Evolutionary conservation across 2,329 filamentous ascomycete species (phyloP).

Genomic region (Fusarium sp.): DNA sequence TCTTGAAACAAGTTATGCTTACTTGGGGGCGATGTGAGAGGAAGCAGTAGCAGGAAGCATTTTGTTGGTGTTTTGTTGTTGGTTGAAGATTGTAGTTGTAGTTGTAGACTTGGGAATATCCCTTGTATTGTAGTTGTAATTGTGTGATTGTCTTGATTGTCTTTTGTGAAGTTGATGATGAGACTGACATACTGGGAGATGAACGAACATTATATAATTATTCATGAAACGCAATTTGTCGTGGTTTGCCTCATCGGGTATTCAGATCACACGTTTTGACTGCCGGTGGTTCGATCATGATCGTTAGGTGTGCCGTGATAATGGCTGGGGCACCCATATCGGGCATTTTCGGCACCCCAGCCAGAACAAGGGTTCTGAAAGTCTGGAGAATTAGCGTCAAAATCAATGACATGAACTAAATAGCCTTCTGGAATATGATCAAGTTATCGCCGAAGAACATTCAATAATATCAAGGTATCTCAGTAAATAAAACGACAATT

Average conservation of each 20-base stretch:
- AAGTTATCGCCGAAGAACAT: too few species aligned
- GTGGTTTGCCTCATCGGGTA: conserved; percentile 5
- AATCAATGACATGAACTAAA: neutral
- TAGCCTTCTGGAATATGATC: neutral
- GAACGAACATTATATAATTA: conserved; percentile 30
- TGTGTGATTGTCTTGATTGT: neutral
- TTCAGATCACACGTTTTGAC: conserved; percentile 35
- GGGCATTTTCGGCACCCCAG: neutral
- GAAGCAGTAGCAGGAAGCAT: conserved; percentile 35
- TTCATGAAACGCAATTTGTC: neutral
- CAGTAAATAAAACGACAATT: neutral
- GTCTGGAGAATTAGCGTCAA: conserved; percentile 10
- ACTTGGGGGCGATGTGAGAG: conserved; percentile 31
- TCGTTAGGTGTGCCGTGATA: conserved; percentile 28
- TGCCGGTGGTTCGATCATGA: conserved; percentile 41
- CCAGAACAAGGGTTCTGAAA: neutral
- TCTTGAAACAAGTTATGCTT: neutral
- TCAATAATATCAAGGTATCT: too few species aligned
- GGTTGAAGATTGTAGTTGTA: neutral
- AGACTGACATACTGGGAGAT: neutral
- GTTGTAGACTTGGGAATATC: neutral
- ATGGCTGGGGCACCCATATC: neutral
- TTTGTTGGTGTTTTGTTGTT: conserved; percentile 2
- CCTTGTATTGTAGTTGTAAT: neutral
- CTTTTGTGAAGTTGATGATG: neutral